Base-by-base conservation (phyloP, 1,139 yeast genomes). In the Yamadazyma dushanensis region DNA sequence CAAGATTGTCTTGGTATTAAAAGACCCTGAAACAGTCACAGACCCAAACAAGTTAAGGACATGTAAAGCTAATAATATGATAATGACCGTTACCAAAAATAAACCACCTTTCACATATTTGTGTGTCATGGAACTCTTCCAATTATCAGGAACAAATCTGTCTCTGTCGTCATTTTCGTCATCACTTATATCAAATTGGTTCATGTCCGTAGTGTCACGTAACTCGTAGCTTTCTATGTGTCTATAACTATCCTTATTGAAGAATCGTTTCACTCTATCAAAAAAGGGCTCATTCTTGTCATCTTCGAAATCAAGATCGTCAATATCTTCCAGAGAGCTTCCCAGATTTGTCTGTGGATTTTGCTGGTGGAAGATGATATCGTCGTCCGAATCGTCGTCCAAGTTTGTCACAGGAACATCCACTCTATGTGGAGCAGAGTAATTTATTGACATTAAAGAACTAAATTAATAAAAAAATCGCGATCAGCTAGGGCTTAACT, bases 341-440 rank as follows among this genome's bases (percentile, higher is more conserved):
- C n/a, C n/a, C n/a, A n/a, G 31, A 37, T 24, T 26, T 34, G 26
- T 34, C 36, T 2, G 23, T 11, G 8, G 8, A 17, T 37, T 20
- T 20, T 50, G 57, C 28, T 60, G 57, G 10, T 47, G 40, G 42
- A 57, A 58, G 5, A 64, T 37, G 9, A 61, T 44, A 36, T 76
- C 80, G 37, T 77, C 81, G 8, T 71, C 78, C 3, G 19, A 3
- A 1, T 57, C 59, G 6, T 68, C 80, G 46, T 80, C 85, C 39
- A 80, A 59, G 46, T 79, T 72, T 1, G 81, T 74, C 10, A 80
- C 67, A 0, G 85, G 86, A 2, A 76, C 57, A 45, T 80, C 86
- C 7, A 70, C 77, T 1, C 57, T 57, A 45, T 73, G 76, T 1
- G 59, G 55, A 20, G 31, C 26, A 3, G 40, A 26, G 24, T 45